Conservation (phyloP, 2,329 filamentous ascomycete species). For the Ascochyta rabiei region DNA sequence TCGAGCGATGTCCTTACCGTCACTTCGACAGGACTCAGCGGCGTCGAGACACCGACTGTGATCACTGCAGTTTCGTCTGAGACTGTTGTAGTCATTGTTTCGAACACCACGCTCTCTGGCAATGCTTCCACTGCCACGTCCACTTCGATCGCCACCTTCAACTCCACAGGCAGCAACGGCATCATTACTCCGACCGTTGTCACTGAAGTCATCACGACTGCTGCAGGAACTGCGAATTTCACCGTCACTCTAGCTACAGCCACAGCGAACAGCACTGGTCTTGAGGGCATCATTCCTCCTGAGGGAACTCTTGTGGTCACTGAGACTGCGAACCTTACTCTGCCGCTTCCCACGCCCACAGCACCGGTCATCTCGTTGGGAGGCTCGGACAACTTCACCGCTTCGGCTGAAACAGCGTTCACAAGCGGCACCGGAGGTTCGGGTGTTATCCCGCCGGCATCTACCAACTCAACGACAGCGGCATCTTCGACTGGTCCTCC, state of each 20-base stretch:
- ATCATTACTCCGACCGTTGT: constrained; percentile 8
- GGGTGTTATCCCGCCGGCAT: constrained; percentile 3
- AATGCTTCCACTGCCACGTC: not conserved
- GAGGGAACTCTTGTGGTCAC: not conserved
- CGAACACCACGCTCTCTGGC: constrained; percentile 15
- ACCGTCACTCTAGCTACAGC: constrained; percentile 4
- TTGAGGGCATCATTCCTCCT: constrained; percentile 17
- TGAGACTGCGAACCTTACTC: constrained; percentile 4
- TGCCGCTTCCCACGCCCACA: not conserved
- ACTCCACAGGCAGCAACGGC: constrained; percentile 12
- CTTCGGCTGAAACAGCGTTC: not conserved
- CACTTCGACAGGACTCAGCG: constrained; percentile 20
- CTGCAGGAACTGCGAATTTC: constrained; percentile 6
- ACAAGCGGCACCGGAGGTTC: not conserved
- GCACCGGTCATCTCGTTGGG: not conserved
- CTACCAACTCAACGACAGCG: not conserved
- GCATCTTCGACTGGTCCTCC: not conserved
- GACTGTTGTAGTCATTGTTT: constrained; percentile 5
- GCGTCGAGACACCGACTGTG: constrained; percentile 14
- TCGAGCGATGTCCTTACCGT: constrained; percentile 11
- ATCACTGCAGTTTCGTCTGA: constrained; percentile 9
- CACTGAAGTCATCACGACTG: constrained; percentile 9
- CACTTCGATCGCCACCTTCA: constrained; percentile 7
- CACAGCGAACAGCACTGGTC: constrained; percentile 16
- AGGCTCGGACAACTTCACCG: constrained; percentile 18